Base-by-base conservation (phyloP, 345 rosid genomes). In the Raphanus sativus region DNA sequence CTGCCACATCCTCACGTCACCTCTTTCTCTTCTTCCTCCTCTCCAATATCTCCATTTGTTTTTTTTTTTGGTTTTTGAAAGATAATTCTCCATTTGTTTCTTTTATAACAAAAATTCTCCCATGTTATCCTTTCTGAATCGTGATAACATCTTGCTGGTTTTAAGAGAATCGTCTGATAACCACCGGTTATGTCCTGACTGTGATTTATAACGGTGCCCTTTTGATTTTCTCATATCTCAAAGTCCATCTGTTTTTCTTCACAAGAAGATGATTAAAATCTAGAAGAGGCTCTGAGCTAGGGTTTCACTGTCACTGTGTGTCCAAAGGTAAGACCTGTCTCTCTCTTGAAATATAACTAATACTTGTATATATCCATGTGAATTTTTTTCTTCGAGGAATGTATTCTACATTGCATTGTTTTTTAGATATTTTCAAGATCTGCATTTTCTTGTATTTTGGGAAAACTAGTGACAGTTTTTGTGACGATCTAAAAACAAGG, bases 1-100 rank as follows among this genome's bases (percentile, higher is more conserved):
- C 85, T 77, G 80, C 81, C 85, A 79, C 82, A 79, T 70, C 87
- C 60, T 82, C 78, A 64, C 52, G 67, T 77, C 78, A 77, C 75
- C 79, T 75, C 78, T 79, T 62, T 28, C 70, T 73, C 61, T 38
- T 77, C 84, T 62, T 62, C 79, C 33, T 73, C 11, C 60, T 25
- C 81, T 59, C 36, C 77, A 25, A 6, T 74, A 45, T 84, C 81
- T 48, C 48, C 77, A 45, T 73, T 71, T 76, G 68, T 61, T 5
- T 32, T 38, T n/a, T n/a, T n/a, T n/a, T n/a, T n/a, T n/a, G n/a
- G n/a, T 38, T 10, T 2, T 38, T 38, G 45, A 38, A 38, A 38
- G 12, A 38, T 38, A 38, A 38, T 38, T 38, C 45, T 38, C 45
- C 11, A 38, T 38, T 38, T 38, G 45, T 38, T 64, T 17, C 33